phyloP scores from a whole-genome alignment of 129 eudicot species.

The Cynara cardunculus region DNA sequence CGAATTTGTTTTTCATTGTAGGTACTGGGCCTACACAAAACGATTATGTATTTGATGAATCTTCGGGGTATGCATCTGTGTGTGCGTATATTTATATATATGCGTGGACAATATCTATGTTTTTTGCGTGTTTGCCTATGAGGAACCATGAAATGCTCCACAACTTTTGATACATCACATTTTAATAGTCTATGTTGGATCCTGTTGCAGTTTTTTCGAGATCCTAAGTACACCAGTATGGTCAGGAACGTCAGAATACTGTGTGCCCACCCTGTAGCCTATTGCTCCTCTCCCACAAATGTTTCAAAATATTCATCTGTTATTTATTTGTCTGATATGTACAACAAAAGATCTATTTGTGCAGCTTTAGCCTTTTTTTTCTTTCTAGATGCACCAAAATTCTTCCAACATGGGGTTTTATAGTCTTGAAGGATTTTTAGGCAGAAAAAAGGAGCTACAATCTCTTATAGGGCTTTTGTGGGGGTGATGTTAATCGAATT shows the following conservation, averaged over 20 bases:
- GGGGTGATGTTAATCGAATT: background rate
- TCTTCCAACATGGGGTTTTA: too few species aligned
- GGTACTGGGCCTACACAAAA: constrained; percentile 54
- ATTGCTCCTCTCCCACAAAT: background rate
- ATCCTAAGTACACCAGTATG: background rate
- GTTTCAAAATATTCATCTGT: too few species aligned
- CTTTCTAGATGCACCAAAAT: background rate
- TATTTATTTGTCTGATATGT: background rate
- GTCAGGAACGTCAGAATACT: background rate
- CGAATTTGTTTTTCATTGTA: constrained; percentile 22
- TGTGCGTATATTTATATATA: background rate
- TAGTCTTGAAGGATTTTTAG: background rate
- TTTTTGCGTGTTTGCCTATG: background rate
- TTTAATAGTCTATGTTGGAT: background rate
- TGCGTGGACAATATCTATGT: background rate
- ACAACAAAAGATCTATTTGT: background rate
- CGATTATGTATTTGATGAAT: constrained; percentile 73
- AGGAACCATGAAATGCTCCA: background rate
- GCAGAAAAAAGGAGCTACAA: too few species aligned
- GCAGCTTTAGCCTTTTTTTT: background rate
- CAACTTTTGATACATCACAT: background rate
- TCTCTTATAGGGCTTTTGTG: background rate
- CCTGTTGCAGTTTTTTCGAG: background rate
- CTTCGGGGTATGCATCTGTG: constrained; percentile 64
- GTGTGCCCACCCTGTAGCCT: background rate